A percentile compares a stretch with the other conserved stretches of the same genome.
phyloP scores from a whole-genome alignment of 2,329 filamentous ascomycete species.

The Acrodontium crateriforme region DNA sequence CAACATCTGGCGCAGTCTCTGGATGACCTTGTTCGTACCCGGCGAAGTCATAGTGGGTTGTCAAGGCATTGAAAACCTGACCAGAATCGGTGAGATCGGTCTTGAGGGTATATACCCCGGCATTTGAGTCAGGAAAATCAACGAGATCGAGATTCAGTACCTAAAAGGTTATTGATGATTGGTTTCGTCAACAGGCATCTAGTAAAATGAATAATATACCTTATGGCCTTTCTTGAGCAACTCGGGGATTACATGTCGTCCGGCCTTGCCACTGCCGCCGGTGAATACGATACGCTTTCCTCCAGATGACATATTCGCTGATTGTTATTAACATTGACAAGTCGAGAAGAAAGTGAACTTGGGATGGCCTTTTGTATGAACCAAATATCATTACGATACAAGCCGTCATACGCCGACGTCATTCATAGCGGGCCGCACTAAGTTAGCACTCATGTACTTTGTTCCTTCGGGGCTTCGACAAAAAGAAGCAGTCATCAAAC shows the following conservation, averaged over 20 bases:
- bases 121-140: slow-evolving; percentile 25
- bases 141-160: slow-evolving; percentile 43
- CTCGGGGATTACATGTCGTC: slow-evolving; percentile 40
- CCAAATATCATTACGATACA: too few species aligned
- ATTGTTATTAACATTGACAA: background rate
- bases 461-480: too few species aligned
- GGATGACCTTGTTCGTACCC: slow-evolving; percentile 33
- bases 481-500: too few species aligned
- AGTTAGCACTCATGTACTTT: too few species aligned
- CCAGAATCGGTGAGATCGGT: slow-evolving; percentile 42
- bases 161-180: too few species aligned
- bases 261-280: slow-evolving; percentile 43
- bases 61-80: slow-evolving; percentile 43
- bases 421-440: too few species aligned
- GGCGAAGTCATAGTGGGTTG: slow-evolving; percentile 41
- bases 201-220: slow-evolving; percentile 12
- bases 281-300: slow-evolving; percentile 38
- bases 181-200: too few species aligned
- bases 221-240: slow-evolving; percentile 37
- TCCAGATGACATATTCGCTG: slow-evolving; percentile 10
- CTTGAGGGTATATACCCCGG: slow-evolving; percentile 39
- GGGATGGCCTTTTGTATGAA: too few species aligned
- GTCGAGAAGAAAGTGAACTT: background rate
- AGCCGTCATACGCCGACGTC: too few species aligned
- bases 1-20: slow-evolving; percentile 40